Base-by-base conservation (phyloP, 1,139 yeast species). In the Sugiyamaella castrensis region DNA sequence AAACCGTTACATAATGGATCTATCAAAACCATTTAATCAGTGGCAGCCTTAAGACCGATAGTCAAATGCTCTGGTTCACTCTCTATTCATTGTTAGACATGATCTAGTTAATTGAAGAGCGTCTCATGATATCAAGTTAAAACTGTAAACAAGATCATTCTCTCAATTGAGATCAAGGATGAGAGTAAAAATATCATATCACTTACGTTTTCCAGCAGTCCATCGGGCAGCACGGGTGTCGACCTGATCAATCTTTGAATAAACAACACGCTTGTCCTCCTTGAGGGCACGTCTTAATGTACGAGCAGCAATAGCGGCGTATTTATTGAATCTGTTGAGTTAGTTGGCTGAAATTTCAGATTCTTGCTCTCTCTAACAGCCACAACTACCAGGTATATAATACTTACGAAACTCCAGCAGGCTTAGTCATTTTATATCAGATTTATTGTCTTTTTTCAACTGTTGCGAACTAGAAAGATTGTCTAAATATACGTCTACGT, bases 291-390 rank as follows among this genome's bases (percentile, higher is more conserved):
- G 77, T 76, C 98, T 89, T 66, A 88, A 80, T 56, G 95, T 80
- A 70, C 82, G 83, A 68, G 97, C 96, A 63, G 96, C 87, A 67
- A 92, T 80, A 62, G 96, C 81, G 71, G 91, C 77, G 73, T 92
- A 92, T 72, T 84, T 87, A 86, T 87, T 87, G 76, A 85, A 82
- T 60, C 83, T 79, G 42, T 15, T 41, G 28, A 53, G 29, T 37
- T 29, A 15, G 24, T 12, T 31, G 24, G 29, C 28, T 24, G 31
- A 37, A 37, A 33, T 39, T 47, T 19, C 24, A 16, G 13, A 24
- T n/a, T 19, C 37, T 13, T 34, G 5, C 37, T 33, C 36, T 12
- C 12, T 19, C n/a, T n/a, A n/a, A n/a, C n/a, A n/a, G n/a, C n/a
- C n/a, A n/a, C n/a, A n/a, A n/a, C n/a, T n/a, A n/a, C n/a, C n/a